Percentiles rank a stretch among this genome's conserved stretches.
Conservation (phyloP, 2,329 filamentous ascomycete genomes). For the Pyrenophora graminea region DNA sequence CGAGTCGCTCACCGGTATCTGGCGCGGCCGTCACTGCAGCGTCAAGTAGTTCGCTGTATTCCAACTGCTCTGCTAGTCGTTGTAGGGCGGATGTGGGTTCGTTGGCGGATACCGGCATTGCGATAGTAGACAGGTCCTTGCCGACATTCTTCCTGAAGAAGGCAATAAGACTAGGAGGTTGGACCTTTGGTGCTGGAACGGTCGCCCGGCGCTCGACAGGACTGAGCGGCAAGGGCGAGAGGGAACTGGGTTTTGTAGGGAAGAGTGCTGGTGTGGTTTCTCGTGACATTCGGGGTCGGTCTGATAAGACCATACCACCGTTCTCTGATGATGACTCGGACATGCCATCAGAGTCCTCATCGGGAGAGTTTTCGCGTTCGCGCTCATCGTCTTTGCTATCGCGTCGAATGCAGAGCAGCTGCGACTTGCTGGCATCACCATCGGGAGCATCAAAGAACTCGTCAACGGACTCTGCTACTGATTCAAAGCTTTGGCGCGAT, state of each 20-base stretch:
- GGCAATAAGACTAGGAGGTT: constrained; percentile 87
- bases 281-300: constrained; percentile 37
- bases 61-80: constrained; percentile 84
- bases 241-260: constrained; percentile 73
- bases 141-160: constrained; percentile 97
- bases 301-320: constrained; percentile 52
- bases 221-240: constrained; percentile 76
- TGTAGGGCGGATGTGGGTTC: constrained; percentile 89
- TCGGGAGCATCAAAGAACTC: constrained; percentile 91
- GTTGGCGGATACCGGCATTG: constrained; percentile 96
- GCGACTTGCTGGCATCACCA: constrained; percentile 59
- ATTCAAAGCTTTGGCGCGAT: constrained; percentile 75
- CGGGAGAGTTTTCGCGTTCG: constrained; percentile 38
- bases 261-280: constrained; percentile 61
- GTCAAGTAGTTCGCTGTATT: constrained; percentile 86
- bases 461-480: constrained; percentile 67
- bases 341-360: constrained; percentile 56
- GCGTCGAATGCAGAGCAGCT: constrained; percentile 75
- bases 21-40: constrained; percentile 57
- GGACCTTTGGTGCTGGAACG: constrained; percentile 73
- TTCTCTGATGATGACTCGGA: constrained; percentile 68
- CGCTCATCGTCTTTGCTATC: constrained; percentile 61
- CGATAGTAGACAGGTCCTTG: constrained; percentile 94
- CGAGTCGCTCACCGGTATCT: constrained; percentile 71
- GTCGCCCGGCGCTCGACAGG: constrained; percentile 70